Conservation (phyloP, 2,329 filamentous ascomycete genomes). For the Nothophoma quercina region DNA sequence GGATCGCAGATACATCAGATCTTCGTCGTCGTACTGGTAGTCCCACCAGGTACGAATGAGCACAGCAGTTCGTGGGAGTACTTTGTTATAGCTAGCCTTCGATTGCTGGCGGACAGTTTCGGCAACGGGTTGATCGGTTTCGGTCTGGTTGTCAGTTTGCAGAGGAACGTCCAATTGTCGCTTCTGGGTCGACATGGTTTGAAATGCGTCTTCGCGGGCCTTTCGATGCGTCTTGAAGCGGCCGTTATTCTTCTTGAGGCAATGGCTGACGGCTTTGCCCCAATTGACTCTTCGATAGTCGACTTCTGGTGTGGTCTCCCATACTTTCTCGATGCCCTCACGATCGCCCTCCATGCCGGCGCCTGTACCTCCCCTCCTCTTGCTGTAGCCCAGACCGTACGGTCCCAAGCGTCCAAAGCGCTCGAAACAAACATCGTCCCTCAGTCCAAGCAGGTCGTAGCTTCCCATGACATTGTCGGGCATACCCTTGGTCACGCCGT, state of each 20-base stretch:
- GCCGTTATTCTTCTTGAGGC: constrained; percentile 72
- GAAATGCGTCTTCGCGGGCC: constrained; percentile 49
- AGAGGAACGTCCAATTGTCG: constrained; percentile 20
- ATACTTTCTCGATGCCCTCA: constrained; percentile 81
- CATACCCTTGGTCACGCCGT: constrained; percentile 82
- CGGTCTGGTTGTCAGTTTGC: constrained; percentile 7
- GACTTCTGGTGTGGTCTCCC: constrained; percentile 73
- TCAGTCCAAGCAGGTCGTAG: constrained; percentile 78
- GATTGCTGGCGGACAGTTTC: constrained; percentile 27
- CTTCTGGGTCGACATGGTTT: constrained; percentile 47
- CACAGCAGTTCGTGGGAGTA: constrained; percentile 72
- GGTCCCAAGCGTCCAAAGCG: constrained; percentile 86
- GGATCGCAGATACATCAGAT: constrained; percentile 81
- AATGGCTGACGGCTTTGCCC: constrained; percentile 79
- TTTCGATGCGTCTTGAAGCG: constrained; percentile 65
- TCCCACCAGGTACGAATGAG: constrained; percentile 85
- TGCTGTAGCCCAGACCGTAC: constrained; percentile 88
- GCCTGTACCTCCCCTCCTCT: constrained; percentile 78
- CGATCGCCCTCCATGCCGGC: constrained; percentile 85
- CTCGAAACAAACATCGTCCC: constrained; percentile 91
- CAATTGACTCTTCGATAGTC: constrained; percentile 81
- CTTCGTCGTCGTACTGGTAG: constrained; percentile 79
- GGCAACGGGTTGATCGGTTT: constrained; percentile 16
- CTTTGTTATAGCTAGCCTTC: constrained; percentile 43
- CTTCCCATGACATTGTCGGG: constrained; percentile 88